Percentiles rank a stretch among this genome's conserved stretches.
These are phyloP conservation scores for Aspergillus sp. DNA, from an alignment of 2,329 filamentous ascomycete genomes.

Conservation along the genomic window DNA sequence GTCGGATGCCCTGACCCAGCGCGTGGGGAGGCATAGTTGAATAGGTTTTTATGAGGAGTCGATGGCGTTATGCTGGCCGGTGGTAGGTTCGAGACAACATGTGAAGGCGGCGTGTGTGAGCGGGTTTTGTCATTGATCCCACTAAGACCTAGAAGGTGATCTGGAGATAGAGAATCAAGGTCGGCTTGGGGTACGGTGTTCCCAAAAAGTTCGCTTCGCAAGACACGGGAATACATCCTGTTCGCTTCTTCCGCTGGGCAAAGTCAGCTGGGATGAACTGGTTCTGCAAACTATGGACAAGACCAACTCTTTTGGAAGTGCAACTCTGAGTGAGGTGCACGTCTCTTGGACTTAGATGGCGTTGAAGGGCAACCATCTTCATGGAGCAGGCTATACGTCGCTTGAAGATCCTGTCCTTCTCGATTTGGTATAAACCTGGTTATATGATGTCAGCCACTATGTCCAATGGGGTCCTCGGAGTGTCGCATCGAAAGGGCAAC, in stretches of 20 bases:
- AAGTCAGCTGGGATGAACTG: constrained; percentile 12
- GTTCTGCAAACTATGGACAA: background rate
- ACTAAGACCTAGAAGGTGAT: constrained; percentile 49
- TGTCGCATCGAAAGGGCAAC: background rate
- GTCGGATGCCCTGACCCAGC: constrained; percentile 80
- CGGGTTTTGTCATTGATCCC: constrained; percentile 64
- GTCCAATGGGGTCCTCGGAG: background rate
- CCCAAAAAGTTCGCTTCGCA: constrained; percentile 92
- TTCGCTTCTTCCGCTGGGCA: constrained; percentile 83
- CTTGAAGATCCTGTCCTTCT: constrained; percentile 87
- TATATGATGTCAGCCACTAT: constrained; percentile 12
- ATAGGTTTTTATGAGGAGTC: constrained; percentile 96
- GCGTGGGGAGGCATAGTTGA: constrained; percentile 79
- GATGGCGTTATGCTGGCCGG: constrained; percentile 78
- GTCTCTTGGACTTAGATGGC: constrained; percentile 79
- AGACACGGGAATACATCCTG: constrained; percentile 80
- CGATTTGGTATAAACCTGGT: constrained; percentile 90
- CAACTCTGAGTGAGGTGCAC: constrained; percentile 82
- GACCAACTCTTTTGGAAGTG: constrained; percentile 87
- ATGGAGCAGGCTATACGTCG: constrained; percentile 86
- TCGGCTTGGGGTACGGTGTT: constrained; percentile 80
- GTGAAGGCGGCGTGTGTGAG: constrained; percentile 77
- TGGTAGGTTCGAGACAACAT: constrained; percentile 63
- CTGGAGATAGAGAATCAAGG: constrained; percentile 61
- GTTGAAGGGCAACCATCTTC: constrained; percentile 93